Percentiles rank a stretch among this genome's conserved stretches.
Conservation (phyloP, 805 yeast species). For the Sugiyamaella valdiviana region DNA sequence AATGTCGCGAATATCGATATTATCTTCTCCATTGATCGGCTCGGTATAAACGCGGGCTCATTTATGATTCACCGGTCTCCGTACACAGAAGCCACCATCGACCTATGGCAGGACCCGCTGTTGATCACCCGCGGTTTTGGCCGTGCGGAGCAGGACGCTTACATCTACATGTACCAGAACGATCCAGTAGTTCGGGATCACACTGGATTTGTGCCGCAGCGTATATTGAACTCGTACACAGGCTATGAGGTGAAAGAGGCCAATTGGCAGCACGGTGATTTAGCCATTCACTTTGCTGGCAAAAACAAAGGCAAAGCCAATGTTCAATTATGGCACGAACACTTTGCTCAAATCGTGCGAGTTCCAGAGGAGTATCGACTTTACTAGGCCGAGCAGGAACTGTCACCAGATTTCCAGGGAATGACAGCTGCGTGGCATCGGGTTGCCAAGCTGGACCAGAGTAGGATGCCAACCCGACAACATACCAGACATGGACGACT, state of each 20-base stretch:
- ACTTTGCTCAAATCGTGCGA: neutral
- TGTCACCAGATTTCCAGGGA: no score
- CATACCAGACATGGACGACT: no score
- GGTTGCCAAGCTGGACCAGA: no score
- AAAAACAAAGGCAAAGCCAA: neutral
- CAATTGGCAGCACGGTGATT: conserved; percentile 23
- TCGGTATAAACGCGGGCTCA: conserved; percentile 32
- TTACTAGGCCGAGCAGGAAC: no score
- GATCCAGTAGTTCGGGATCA: conserved; percentile 21
- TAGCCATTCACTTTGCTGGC: conserved; percentile 25
- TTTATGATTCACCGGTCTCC: conserved; percentile 25
- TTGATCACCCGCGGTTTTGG: conserved; percentile 9
- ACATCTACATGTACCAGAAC: conserved; percentile 16
- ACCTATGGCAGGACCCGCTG: conserved; percentile 28
- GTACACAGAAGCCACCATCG: conserved; percentile 23
- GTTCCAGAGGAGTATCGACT: conserved; percentile 1
- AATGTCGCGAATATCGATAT: conserved; percentile 20
- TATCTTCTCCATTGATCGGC: conserved; percentile 26
- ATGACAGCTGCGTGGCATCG: no score
- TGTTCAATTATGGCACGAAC: neutral
- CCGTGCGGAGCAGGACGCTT: conserved; percentile 26
- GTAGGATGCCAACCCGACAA: no score
- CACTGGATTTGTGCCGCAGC: conserved; percentile 29
- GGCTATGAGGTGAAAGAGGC: conserved; percentile 6
- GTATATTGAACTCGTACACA: conserved; percentile 27